Base-by-base conservation (phyloP, 1,139 yeast genomes). In the Protomyces gravidus region DNA sequence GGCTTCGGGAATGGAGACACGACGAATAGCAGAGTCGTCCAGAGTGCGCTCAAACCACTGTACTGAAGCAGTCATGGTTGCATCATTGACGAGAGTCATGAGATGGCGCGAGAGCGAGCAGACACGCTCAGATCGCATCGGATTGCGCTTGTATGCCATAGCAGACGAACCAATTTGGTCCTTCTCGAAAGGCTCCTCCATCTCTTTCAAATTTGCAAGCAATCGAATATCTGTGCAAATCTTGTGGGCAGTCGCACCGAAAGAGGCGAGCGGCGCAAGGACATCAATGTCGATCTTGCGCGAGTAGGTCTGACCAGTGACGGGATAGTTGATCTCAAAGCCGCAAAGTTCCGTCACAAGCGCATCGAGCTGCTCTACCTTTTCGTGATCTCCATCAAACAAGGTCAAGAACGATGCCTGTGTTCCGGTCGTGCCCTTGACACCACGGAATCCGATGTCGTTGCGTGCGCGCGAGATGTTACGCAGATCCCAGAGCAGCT, bases 41-140 rank as follows among this genome's bases (percentile, higher is more conserved):
- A 92, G 80, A 47, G 99, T 94, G 79, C 98, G 87, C 78, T 94
- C 98, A 72, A 94, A 92, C 98, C 98, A 94, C 77, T 94, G 99
- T 50, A 94, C 97, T 40, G 96, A 85, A 11, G 97, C 95, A 60
- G 98, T 92, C 75, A 89, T 94, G 67, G 92, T 85, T 58, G 97
- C 95, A 73, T 92, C 97, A 71, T 80, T 89, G 77, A 86, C 86
- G 68, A 89, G 78, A 21, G 96, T 86, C 67, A 96, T 96, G 74
- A 92, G 75, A 74, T 92, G 97, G 78, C 98, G 87, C 27, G 97
- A 83, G 67, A 94, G 80, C 26, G 98, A 92, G 77, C 99, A 92
- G 63, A 92, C 97, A 74, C 99, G 85, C 78, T 92, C 99, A 72
- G 94, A 86, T 78, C 99, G 86, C 99, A 92, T 92, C 74, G 99